A percentile compares a stretch with the other conserved stretches of the same genome.
phyloP scores from a whole-genome alignment of 2,329 filamentous ascomycete species.

The Ilyonectria sp. region DNA sequence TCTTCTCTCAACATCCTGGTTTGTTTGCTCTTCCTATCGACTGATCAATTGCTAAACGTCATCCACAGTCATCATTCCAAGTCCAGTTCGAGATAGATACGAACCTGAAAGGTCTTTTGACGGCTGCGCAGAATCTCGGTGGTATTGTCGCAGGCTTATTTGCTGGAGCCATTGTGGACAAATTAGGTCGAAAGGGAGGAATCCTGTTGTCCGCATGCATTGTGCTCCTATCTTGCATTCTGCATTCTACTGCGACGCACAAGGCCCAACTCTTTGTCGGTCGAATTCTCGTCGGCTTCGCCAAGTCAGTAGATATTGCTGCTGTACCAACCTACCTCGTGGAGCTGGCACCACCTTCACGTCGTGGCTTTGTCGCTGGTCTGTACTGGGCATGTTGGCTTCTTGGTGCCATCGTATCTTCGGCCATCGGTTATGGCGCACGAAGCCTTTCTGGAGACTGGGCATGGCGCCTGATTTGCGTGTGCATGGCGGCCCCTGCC shows the following conservation, averaged over 20 bases:
- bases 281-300: slow-evolving; percentile 29
- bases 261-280: slow-evolving; percentile 28
- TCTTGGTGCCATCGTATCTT: slow-evolving; percentile 27
- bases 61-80: slow-evolving; percentile 23
- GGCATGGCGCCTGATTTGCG: slow-evolving; percentile 31
- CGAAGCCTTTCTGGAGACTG: slow-evolving; percentile 27
- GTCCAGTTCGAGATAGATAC: slow-evolving; percentile 24
- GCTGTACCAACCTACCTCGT: slow-evolving; percentile 31
- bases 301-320: slow-evolving; percentile 31
- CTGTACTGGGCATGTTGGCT: slow-evolving; percentile 34
- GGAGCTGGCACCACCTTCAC: slow-evolving; percentile 29
- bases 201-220: slow-evolving; percentile 26
- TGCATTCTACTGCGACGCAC: slow-evolving; percentile 28
- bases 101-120: slow-evolving; percentile 29
- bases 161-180: slow-evolving; percentile 28
- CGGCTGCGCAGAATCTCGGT: slow-evolving; percentile 29
- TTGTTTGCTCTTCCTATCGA: neutral
- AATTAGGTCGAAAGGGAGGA: slow-evolving; percentile 21
- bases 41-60: neutral
- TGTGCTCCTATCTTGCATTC: slow-evolving; percentile 25
- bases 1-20: slow-evolving; percentile 31
- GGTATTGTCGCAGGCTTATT: slow-evolving; percentile 25
- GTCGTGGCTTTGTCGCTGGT: slow-evolving; percentile 30
- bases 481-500: slow-evolving; percentile 30
- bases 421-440: slow-evolving; percentile 27